Percentiles rank a stretch among this genome's conserved stretches.
These are phyloP conservation scores for Oidiodendron maius DNA, from an alignment of 495 filamentous ascomycete species.

Conservation along the genomic window DNA sequence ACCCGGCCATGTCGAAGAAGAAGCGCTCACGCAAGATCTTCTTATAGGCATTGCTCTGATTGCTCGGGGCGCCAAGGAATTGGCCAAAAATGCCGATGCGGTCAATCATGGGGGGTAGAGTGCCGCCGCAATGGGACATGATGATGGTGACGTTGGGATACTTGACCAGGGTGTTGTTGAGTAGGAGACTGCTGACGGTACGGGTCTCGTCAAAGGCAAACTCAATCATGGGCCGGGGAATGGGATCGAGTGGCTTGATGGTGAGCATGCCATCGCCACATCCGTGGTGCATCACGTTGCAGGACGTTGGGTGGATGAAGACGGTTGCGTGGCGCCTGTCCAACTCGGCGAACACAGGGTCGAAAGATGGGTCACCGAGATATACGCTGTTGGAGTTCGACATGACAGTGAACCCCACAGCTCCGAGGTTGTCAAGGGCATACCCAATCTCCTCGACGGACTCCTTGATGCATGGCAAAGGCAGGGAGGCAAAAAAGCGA, in stretches of 20 bases:
- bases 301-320: conserved; percentile 48
- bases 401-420: conserved; percentile 41
- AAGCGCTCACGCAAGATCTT: conserved; percentile 30
- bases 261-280: neutral
- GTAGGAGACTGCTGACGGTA: conserved; percentile 39
- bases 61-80: neutral
- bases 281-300: neutral
- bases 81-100: conserved; percentile 23
- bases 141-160: conserved; percentile 31
- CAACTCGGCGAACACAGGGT: conserved; percentile 32
- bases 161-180: conserved; percentile 20
- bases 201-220: conserved; percentile 1
- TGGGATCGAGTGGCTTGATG: neutral
- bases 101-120: conserved; percentile 36
- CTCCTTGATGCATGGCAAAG: conserved; percentile 37
- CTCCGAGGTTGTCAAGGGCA: conserved; percentile 30
- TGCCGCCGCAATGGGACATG: conserved; percentile 42
- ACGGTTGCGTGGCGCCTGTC: conserved; percentile 28
- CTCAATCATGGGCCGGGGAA: neutral
- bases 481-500: conserved; percentile 43
- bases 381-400: conserved; percentile 45
- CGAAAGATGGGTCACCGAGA: conserved; percentile 37
- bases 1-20: conserved; percentile 48
- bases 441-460: conserved; percentile 37
- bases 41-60: conserved; percentile 16